These are phyloP conservation scores for Puccinia brachypodii DNA, from an alignment of 1,284 basidiomycete species.

Conservation along the genomic window DNA sequence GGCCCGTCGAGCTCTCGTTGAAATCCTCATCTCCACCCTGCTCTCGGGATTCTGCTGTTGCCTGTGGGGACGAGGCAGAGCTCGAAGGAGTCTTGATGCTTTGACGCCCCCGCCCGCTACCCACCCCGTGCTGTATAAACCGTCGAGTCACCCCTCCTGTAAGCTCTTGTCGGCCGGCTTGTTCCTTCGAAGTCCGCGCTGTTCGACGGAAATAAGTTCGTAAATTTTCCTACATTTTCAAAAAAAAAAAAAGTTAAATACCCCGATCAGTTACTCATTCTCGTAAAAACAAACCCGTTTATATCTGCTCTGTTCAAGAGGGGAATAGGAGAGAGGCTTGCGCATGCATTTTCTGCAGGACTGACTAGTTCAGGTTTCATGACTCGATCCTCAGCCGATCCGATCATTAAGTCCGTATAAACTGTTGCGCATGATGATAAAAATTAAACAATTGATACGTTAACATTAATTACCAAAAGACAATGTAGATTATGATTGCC, in stretches of 20 bases:
- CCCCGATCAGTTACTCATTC: background rate
- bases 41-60: background rate
- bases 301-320: background rate
- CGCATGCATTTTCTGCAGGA: background rate
- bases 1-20: background rate
- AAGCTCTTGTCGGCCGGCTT: background rate
- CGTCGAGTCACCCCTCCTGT: background rate
- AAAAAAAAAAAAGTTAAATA: background rate
- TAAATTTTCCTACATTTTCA: background rate
- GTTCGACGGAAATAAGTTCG: background rate
- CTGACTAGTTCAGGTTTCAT: slow-evolving; percentile 6
- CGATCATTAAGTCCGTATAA: background rate
- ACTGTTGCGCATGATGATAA: background rate
- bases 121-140: background rate
- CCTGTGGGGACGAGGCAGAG: background rate
- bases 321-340: background rate
- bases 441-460: background rate
- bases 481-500: too few relatives aligned
- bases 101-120: background rate
- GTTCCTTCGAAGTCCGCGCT: background rate
- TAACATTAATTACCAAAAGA: background rate
- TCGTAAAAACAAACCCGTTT: background rate
- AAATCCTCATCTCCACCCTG: background rate
- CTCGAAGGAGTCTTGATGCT: background rate
- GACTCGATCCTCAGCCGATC: background rate